A percentile compares a stretch with the other conserved stretches of the same genome.
Conservation (phyloP, 257 asterid species). For the Solanum chiquidenum region DNA sequence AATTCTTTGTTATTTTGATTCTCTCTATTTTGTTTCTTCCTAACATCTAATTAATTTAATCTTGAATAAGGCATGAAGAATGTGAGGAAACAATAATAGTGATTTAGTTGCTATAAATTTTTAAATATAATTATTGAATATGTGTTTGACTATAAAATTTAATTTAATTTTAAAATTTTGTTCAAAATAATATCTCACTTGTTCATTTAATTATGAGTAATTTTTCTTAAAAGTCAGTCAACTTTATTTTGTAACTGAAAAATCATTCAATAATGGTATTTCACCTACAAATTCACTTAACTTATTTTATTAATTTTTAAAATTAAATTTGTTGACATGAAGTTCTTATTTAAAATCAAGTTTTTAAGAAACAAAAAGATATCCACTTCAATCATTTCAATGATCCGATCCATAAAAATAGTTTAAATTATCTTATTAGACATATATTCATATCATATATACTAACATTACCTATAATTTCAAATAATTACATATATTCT, state of each 20-base stretch:
- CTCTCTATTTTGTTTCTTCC: neutral
- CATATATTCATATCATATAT: no score
- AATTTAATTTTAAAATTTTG: neutral
- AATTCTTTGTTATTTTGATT: neutral
- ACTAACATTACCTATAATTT: no score
- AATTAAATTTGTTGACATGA: no score
- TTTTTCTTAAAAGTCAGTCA: neutral
- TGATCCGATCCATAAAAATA: neutral
- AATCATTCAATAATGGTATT: no score
- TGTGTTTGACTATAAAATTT: neutral
- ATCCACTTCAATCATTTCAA: neutral
- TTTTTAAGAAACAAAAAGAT: neutral
- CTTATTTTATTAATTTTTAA: no score
- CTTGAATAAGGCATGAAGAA: neutral
- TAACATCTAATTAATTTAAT: neutral
- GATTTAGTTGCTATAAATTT: neutral
- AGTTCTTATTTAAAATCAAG: neutral
- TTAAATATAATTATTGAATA: neutral
- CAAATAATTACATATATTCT: neutral
- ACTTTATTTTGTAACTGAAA: neutral
- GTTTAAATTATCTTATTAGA: neutral
- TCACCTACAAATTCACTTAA: neutral
- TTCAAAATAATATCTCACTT: neutral
- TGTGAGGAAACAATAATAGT: neutral
- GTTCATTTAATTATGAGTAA: neutral